Conservation (phyloP, 495 filamentous ascomycete genomes). For the Penicillium ucsense region DNA sequence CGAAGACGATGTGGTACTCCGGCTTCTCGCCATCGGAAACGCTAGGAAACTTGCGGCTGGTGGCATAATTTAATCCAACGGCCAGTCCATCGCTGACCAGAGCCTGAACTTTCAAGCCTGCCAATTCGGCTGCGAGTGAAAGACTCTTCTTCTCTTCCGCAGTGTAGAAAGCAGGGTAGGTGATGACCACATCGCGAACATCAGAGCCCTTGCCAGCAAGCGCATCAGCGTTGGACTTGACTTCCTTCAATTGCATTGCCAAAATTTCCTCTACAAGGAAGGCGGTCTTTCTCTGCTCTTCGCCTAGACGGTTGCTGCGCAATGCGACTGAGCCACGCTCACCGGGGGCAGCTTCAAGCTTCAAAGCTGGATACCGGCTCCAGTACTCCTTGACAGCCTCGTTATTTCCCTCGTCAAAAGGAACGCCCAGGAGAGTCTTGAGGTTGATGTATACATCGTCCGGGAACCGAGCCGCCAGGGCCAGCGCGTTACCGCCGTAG, state of each 20-base stretch:
- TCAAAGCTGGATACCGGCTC: constrained; percentile 56
- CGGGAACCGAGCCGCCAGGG: constrained; percentile 77
- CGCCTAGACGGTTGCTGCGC: constrained; percentile 60
- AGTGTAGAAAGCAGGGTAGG: constrained; percentile 85
- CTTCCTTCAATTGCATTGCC: constrained; percentile 90
- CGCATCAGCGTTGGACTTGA: constrained; percentile 75
- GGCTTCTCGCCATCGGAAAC: constrained; percentile 77
- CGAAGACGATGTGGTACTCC: constrained; percentile 87
- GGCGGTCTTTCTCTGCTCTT: constrained; percentile 51
- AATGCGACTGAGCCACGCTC: constrained; percentile 66
- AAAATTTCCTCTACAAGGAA: constrained; percentile 89
- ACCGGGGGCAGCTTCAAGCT: constrained; percentile 31
- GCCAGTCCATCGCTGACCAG: constrained; percentile 86
- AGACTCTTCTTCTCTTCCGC: constrained; percentile 78
- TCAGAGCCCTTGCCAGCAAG: constrained; percentile 69
- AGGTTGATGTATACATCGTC: constrained; percentile 90
- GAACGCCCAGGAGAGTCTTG: constrained; percentile 73
- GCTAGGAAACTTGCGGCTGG: constrained; percentile 75
- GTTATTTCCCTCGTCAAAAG: constrained; percentile 40
- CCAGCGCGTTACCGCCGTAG: constrained; percentile 86
- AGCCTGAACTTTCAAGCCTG: constrained; percentile 74
- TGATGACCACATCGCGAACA: constrained; percentile 77
- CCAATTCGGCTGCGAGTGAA: constrained; percentile 71
- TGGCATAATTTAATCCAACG: constrained; percentile 92
- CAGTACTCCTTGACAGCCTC: constrained; percentile 58